Percentiles rank a stretch among this genome's conserved stretches.
Conservation (phyloP, 768 basidiomycete species). For the Tulasnella sp. region DNA sequence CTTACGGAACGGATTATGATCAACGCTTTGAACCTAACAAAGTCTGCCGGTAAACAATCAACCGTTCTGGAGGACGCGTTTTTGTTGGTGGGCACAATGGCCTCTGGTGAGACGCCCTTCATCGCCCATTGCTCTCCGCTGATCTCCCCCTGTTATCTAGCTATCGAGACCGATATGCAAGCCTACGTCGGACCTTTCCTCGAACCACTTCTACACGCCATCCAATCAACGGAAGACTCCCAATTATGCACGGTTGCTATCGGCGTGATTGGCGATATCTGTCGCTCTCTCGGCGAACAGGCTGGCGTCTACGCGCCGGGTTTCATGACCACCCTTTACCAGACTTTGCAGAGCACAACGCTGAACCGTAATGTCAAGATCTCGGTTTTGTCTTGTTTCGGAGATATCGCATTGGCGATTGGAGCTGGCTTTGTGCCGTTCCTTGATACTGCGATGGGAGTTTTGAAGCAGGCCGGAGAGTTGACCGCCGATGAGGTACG, state of each 20-base stretch:
- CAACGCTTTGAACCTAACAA: slow-evolving; percentile 69
- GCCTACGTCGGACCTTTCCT: slow-evolving; percentile 79
- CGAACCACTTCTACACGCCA: slow-evolving; percentile 74
- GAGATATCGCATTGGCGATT: slow-evolving; percentile 90
- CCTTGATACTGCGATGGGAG: slow-evolving; percentile 78
- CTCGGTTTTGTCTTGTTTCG: slow-evolving; percentile 88
- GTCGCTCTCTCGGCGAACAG: slow-evolving; percentile 82
- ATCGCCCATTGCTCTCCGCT: slow-evolving; percentile 8
- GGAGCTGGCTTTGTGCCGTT: slow-evolving; percentile 79
- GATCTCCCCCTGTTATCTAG: slow-evolving; percentile 26
- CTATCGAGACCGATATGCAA: slow-evolving; percentile 64
- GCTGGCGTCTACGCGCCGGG: slow-evolving; percentile 69
- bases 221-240: slow-evolving; percentile 87
- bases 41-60: slow-evolving; percentile 80
- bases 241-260: slow-evolving; percentile 93
- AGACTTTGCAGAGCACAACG: slow-evolving; percentile 81
- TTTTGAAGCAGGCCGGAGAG: slow-evolving; percentile 79
- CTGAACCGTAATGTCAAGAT: slow-evolving; percentile 94
- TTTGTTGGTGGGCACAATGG: slow-evolving; percentile 80
- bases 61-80: slow-evolving; percentile 95
- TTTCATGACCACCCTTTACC: slow-evolving; percentile 87
- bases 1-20: slow-evolving; percentile 94
- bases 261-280: slow-evolving; percentile 90
- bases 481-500: slow-evolving; percentile 78
- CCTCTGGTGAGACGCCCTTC: slow-evolving; percentile 39